Percentiles rank a stretch among this genome's conserved stretches.
Conservation (phyloP, 1,284 basidiomycete species). For the Veloporphyrellus conicus region DNA sequence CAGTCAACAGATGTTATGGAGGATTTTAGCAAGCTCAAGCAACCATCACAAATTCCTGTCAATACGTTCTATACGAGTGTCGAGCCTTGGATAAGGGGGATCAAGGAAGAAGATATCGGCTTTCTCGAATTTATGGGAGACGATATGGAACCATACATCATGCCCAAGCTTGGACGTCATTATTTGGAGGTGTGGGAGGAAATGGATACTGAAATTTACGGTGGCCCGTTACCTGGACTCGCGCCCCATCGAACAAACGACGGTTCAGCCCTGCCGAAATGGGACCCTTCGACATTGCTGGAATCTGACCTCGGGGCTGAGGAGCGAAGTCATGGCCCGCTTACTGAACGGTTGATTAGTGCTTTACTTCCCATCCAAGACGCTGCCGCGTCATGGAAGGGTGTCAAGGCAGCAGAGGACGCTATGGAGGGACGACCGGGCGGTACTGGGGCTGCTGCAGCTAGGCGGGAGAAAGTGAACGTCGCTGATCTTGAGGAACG, state of each 20-base stretch:
- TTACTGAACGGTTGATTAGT: slow-evolving; percentile 78
- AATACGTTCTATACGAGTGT: slow-evolving; percentile 79
- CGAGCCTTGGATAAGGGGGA: slow-evolving; percentile 79
- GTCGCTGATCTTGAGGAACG: slow-evolving; percentile 68
- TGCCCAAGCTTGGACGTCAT: slow-evolving; percentile 85
- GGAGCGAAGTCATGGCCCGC: slow-evolving; percentile 70
- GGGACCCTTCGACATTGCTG: slow-evolving; percentile 68
- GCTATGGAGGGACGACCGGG: slow-evolving; percentile 78
- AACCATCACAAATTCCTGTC: slow-evolving; percentile 60
- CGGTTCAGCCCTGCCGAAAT: slow-evolving; percentile 41
- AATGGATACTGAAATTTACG: slow-evolving; percentile 65
- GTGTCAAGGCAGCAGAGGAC: slow-evolving; percentile 73
- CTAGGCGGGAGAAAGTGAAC: slow-evolving; percentile 65
- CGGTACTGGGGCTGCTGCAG: slow-evolving; percentile 67
- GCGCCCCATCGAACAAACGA: slow-evolving; percentile 30
- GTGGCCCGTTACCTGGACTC: slow-evolving; percentile 41
- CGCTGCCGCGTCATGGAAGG: slow-evolving; percentile 58
- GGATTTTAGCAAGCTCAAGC: slow-evolving; percentile 82
- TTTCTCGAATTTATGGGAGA: slow-evolving; percentile 85
- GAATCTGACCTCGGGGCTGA: slow-evolving; percentile 64
- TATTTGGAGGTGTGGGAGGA: slow-evolving; percentile 92
- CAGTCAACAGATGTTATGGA: slow-evolving; percentile 77
- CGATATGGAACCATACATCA: slow-evolving; percentile 79
- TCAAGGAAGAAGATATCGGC: slow-evolving; percentile 88
- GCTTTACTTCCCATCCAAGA: slow-evolving; percentile 69